phyloP scores from a whole-genome alignment of 2,329 filamentous ascomycete genomes.

The Neospermospora avenae region DNA sequence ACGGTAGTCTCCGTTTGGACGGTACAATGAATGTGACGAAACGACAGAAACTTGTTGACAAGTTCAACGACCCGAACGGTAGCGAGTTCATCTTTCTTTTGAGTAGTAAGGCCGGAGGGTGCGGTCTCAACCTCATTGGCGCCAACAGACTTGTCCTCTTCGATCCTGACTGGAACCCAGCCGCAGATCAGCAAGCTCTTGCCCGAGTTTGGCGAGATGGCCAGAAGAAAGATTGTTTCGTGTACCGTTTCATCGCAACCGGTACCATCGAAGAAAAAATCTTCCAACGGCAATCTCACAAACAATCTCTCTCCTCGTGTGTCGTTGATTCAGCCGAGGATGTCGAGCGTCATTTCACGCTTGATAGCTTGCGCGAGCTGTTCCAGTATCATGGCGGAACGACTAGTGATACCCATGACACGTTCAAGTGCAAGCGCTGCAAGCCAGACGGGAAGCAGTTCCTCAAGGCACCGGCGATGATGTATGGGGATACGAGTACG shows the following conservation, averaged over 20 bases:
- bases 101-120: conserved; percentile 94
- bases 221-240: conserved; percentile 98
- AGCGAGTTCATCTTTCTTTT: conserved; percentile 93
- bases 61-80: conserved; percentile 91
- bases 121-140: conserved; percentile 92
- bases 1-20: conserved; percentile 85
- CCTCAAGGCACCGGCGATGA: conserved; percentile 88
- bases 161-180: conserved; percentile 97
- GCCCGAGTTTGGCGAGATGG: conserved; percentile 98
- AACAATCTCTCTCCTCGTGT: conserved; percentile 92
- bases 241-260: conserved; percentile 98
- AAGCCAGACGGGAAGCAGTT: conserved; percentile 81
- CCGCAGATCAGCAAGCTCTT: conserved; percentile 93
- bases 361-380: conserved; percentile 85
- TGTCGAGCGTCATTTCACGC: conserved; percentile 92
- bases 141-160: conserved; percentile 94
- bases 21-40: conserved; percentile 98
- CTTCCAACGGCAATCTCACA: conserved; percentile 97
- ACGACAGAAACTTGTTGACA: conserved; percentile 93
- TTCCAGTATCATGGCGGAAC: conserved; percentile 90
- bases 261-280: conserved; percentile 99
- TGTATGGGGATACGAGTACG: conserved; percentile 97
- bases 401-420: conserved; percentile 92
- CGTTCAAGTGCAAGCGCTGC: conserved; percentile 97
- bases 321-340: conserved; percentile 97